Conservation (phyloP, 768 basidiomycete genomes). For the Boletus subparvulus region DNA sequence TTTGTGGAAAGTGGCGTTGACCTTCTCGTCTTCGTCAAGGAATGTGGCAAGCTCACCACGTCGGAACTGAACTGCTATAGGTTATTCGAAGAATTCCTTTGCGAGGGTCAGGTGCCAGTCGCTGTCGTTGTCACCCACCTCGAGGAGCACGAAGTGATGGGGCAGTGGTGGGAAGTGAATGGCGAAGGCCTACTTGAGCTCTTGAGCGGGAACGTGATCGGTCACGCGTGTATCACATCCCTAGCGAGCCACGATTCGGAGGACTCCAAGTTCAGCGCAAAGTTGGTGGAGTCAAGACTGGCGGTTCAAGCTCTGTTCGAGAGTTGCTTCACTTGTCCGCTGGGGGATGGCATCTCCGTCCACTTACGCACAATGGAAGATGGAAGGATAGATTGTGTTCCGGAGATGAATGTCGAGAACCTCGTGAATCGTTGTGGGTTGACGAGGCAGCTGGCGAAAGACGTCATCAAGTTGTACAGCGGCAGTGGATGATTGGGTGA, state of each 20-base stretch:
- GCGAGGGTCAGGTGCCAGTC: conserved; percentile 31
- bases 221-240: conserved; percentile 23
- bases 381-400: neutral
- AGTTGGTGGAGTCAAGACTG: neutral
- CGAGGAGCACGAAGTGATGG: conserved; percentile 20
- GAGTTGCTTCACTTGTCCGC: neutral
- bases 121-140: conserved; percentile 36
- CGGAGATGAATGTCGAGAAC: neutral
- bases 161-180: conserved; percentile 24
- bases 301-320: conserved; percentile 4
- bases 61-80: conserved; percentile 27
- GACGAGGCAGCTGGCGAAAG: neutral
- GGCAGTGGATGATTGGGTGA: too few species aligned
- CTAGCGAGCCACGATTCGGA: neutral
- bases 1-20: conserved; percentile 17
- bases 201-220: neutral
- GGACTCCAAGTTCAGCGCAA: neutral
- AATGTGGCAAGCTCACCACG: conserved; percentile 25
- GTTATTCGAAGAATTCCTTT: conserved; percentile 34
- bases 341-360: neutral
- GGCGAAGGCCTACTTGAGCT: neutral
- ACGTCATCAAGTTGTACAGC: neutral
- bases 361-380: too few species aligned
- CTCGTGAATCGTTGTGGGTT: neutral
- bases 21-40: conserved; percentile 36